These are phyloP conservation scores for Vickermania ingenoplastis DNA, from an alignment of 208 protist species.

Conservation along the genomic window DNA sequence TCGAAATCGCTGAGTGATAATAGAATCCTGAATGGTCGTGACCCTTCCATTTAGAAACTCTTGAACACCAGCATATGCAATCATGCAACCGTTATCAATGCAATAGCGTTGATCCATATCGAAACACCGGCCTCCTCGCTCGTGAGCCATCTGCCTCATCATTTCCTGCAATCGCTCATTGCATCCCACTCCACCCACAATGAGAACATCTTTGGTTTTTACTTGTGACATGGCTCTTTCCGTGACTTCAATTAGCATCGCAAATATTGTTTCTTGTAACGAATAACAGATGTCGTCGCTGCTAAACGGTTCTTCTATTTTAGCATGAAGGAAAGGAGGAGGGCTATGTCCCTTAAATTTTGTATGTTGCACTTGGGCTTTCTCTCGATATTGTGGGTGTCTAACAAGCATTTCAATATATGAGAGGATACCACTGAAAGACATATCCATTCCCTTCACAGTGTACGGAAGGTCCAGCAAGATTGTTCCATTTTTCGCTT, in stretches of 20 bases:
- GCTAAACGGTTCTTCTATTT: constrained; percentile 67
- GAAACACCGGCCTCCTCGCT: constrained; percentile 84
- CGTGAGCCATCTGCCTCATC: constrained; percentile 89
- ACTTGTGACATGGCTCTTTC: constrained; percentile 99
- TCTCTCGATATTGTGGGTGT: constrained; percentile 57
- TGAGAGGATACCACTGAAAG: constrained; percentile 93
- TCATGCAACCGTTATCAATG: constrained; percentile 99
- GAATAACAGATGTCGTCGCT: constrained; percentile 97
- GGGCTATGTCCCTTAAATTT: constrained; percentile 16
- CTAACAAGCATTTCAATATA: constrained; percentile 68
- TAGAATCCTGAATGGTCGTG: constrained; percentile 53
- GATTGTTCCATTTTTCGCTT: constrained; percentile 70
- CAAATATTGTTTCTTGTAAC: constrained; percentile 98
- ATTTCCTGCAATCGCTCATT: constrained; percentile 96
- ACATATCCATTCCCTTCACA: constrained; percentile 98
- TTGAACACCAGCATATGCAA: constrained; percentile 95
- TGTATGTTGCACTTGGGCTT: constrained; percentile 11
- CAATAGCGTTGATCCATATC: constrained; percentile 98
- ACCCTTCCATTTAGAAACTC: constrained; percentile 78
- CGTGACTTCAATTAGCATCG: constrained; percentile 99
- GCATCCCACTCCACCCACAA: constrained; percentile 99
- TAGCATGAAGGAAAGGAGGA: constrained; percentile 19
- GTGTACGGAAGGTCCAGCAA: constrained; percentile 96
- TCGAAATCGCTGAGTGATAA: constrained; percentile 86
- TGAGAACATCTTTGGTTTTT: constrained; percentile 92